These are phyloP conservation scores for Polyplosphaeria fusca DNA, from an alignment of 495 filamentous ascomycete species.

Conservation along the genomic window DNA sequence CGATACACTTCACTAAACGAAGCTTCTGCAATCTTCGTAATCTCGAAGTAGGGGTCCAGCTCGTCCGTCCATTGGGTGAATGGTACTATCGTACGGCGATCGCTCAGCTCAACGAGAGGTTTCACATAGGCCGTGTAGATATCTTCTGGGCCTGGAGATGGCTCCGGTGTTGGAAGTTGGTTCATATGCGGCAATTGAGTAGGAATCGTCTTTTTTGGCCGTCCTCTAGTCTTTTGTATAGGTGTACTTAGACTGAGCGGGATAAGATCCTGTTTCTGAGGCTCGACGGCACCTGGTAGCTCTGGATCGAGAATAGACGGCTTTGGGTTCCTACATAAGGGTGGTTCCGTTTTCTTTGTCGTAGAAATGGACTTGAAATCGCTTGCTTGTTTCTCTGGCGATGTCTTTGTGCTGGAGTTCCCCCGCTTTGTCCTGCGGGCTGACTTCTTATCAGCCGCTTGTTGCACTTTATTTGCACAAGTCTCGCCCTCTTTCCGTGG, in stretches of 20 bases:
- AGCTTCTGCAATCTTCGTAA: conserved; percentile 66
- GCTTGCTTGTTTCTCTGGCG: neutral
- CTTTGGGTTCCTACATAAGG: neutral
- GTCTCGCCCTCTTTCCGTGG: no score
- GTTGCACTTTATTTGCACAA: no score
- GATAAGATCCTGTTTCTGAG: neutral
- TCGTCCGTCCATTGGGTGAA: conserved; percentile 50
- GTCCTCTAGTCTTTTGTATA: neutral
- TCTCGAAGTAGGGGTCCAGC: conserved; percentile 47
- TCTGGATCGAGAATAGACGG: neutral
- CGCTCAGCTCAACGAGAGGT: conserved; percentile 27
- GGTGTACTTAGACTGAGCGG: neutral
- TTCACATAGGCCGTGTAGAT: conserved; percentile 14
- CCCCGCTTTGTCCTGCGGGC: neutral
- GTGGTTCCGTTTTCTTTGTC: neutral
- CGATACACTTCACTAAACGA: conserved; percentile 69
- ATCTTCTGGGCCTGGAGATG: neutral
- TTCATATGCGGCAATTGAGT: neutral
- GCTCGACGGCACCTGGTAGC: neutral
- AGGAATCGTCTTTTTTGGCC: neutral
- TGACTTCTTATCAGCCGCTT: no score
- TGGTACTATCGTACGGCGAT: conserved; percentile 4
- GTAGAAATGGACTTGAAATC: neutral
- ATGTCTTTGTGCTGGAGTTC: neutral
- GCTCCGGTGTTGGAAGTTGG: conserved; percentile 5